These are phyloP conservation scores for Coemansia pectinata DNA, from an alignment of 192 early-diverging fungal genomes.

Conservation along the genomic window DNA sequence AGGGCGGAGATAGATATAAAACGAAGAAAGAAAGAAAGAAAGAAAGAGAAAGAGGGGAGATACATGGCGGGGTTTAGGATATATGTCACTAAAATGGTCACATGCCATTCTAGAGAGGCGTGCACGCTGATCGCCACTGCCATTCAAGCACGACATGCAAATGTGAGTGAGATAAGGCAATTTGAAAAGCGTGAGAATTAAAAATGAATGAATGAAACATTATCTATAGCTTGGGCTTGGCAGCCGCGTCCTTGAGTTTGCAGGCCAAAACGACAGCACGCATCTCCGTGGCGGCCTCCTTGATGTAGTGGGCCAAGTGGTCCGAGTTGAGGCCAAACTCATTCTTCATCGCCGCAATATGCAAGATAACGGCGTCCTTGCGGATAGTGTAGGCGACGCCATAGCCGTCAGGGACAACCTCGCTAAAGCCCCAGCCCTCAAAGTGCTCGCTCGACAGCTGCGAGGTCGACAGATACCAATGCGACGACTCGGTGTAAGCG, in stretches of 20 bases:
- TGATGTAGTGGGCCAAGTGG: slow-evolving; percentile 76
- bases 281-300: slow-evolving; percentile 89
- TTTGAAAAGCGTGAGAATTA: not conserved
- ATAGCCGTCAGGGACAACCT: slow-evolving; percentile 88
- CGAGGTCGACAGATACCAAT: slow-evolving; percentile 92
- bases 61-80: not conserved
- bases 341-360: slow-evolving; percentile 74
- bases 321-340: slow-evolving; percentile 58
- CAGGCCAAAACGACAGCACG: slow-evolving; percentile 60
- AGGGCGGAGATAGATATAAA: not conserved
- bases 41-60: not conserved
- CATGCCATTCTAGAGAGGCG: not conserved
- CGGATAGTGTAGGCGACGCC: slow-evolving; percentile 96
- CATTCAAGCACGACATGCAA: too few species aligned
- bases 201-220: not conserved
- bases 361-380: slow-evolving; percentile 81
- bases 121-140: not conserved
- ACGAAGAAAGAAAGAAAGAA: not conserved
- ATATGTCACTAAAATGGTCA: not conserved
- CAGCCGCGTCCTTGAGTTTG: slow-evolving; percentile 29
- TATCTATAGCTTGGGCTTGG: slow-evolving; percentile 42
- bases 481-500: slow-evolving; percentile 71
- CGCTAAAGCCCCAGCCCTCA: slow-evolving; percentile 90
- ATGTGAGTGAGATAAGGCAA: not conserved
- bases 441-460: slow-evolving; percentile 91